Evolutionary conservation across 108 stramenopile genomes (phyloP).

Genomic region (Bacterosira constricta): DNA sequence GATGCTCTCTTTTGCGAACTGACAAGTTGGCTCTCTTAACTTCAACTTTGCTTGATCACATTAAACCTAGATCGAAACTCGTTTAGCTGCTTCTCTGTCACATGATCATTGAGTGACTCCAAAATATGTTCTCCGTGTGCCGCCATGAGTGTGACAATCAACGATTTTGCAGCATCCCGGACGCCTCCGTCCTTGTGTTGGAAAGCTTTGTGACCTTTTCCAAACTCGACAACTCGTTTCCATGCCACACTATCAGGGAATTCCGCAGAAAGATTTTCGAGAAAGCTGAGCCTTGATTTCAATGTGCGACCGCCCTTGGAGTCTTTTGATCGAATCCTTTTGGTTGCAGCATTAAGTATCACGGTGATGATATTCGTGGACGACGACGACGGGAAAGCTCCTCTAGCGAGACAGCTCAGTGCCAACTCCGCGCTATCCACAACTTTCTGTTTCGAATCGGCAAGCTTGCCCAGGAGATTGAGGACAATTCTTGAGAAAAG

Average conservation of each 20-base stretch:
- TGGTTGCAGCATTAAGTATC: constrained; percentile 34
- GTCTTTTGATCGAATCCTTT: constrained; percentile 40
- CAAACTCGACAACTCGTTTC: constrained; percentile 41
- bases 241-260: constrained; percentile 25
- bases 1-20: no score
- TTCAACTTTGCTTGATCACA: constrained; percentile 6
- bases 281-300: constrained; percentile 36
- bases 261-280: constrained; percentile 41
- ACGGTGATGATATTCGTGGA: constrained; percentile 9
- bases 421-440: constrained; percentile 46
- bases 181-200: constrained; percentile 47
- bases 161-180: constrained; percentile 33
- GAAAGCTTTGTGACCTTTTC: constrained; percentile 20
- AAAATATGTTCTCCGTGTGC: constrained; percentile 37
- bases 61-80: constrained; percentile 25
- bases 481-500: constrained; percentile 28
- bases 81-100: constrained; percentile 36
- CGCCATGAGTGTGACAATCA: constrained; percentile 38
- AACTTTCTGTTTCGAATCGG: constrained; percentile 46
- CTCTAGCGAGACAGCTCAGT: constrained; percentile 41
- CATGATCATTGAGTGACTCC: constrained; percentile 22
- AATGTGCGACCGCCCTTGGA: constrained; percentile 32
- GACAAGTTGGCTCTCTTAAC: no score
- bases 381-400: no score
- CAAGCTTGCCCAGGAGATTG: constrained; percentile 39